phyloP scores from a whole-genome alignment of 768 basidiomycete species.

The Leccinum broughii region DNA sequence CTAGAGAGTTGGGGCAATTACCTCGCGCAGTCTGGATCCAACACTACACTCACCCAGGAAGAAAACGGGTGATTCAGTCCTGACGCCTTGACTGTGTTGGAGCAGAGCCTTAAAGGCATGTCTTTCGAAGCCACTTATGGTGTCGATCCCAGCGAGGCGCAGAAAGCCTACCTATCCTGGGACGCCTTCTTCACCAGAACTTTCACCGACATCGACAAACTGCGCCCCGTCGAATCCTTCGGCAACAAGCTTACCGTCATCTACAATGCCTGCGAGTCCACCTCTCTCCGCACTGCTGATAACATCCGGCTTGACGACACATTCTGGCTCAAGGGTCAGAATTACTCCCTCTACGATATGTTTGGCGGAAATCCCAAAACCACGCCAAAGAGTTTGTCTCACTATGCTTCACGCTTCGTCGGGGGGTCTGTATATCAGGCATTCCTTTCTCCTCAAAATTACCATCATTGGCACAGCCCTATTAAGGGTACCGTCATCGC shows the following conservation, averaged over 20 bases:
- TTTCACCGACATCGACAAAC: no score
- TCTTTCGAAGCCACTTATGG: no score
- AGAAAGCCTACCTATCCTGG: no score
- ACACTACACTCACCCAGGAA: no score
- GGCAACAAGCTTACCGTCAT: slow-evolving; percentile 29
- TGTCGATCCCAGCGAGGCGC: no score
- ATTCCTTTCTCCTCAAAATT: slow-evolving; percentile 51
- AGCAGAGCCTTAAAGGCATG: no score
- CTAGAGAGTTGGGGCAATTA: slow-evolving; percentile 4
- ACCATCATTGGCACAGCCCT: slow-evolving; percentile 65
- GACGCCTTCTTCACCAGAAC: no score
- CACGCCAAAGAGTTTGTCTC: not conserved
- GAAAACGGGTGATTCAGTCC: no score
- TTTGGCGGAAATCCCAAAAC: slow-evolving; percentile 29
- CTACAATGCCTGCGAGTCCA: slow-evolving; percentile 55
- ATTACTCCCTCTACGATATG: slow-evolving; percentile 59
- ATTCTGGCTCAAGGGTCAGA: slow-evolving; percentile 63
- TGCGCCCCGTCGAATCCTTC: not conserved
- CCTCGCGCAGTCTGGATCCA: not conserved
- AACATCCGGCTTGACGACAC: slow-evolving; percentile 43
- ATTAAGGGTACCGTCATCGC: slow-evolving; percentile 28
- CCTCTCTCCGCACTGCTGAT: slow-evolving; percentile 34
- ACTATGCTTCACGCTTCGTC: slow-evolving; percentile 37
- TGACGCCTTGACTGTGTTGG: no score
- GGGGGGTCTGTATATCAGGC: slow-evolving; percentile 56